Evolutionary conservation across 2,329 filamentous ascomycete species (phyloP), one percentile per base, ranked within the genome.

Genomic region (Sarocladiaceae sp.): DNA sequence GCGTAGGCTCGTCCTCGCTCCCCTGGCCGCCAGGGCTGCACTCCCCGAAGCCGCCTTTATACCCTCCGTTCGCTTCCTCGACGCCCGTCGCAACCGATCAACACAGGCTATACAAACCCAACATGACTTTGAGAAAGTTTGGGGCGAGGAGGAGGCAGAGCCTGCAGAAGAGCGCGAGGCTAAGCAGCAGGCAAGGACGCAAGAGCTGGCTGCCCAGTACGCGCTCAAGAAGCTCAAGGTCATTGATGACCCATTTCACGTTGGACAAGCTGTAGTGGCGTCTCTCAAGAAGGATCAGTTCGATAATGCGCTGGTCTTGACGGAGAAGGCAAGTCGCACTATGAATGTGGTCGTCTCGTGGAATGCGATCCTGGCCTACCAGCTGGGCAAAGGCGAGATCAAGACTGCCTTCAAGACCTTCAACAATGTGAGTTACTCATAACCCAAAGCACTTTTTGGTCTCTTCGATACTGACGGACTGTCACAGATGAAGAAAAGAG

Each of bases 401-500:
- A 72, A 73, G 48, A 66, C 70, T 16, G 90, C 86, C 15, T 65
- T 95, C 46, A 89, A 85, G 64, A 70, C 88, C n/a, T 96, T 82
- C 67, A 95, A 96, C 62, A 91, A 97, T 62, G 85, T 86, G 62
- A 50, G 70, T 48, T 56, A 45, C 12, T 45, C 42, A 6, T 21
- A 32, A 15, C 21, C 10, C 23, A n/a, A n/a, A 24, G 11, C 21
- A n/a, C 15, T 20, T 13, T 19, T 11, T 13, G 20, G 46, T 56
- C 45, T 29, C 37, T 40, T 6, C 15, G 21, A 32, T 13, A 12
- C 33, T 49, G 21, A 47, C 41, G 48, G 39, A 51, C 49, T 46
- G 33, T 27, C 23, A 11, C 53, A 88, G 85, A 97, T 98, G 91
- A 98, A 97, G 68, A 97, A 97, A 67, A 78, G 89, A 49, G 83